Evolutionary conservation across 495 filamentous ascomycete species (phyloP), one percentile per base, ranked within the genome.

Genomic region (Penicillium tannophilum): DNA sequence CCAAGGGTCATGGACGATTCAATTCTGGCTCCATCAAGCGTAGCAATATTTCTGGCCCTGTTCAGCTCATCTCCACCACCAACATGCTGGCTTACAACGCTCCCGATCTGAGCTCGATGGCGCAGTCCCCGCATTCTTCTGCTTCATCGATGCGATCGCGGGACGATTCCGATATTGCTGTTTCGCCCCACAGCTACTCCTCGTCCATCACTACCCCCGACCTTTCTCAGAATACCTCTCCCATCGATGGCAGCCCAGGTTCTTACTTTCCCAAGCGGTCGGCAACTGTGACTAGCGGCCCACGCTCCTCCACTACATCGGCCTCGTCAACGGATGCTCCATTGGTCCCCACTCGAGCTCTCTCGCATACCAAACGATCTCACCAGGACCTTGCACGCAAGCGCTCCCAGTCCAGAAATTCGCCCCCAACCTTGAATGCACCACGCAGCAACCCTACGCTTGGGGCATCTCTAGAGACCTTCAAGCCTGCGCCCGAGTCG

Each of bases 31-130:
- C 72, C 16, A 80, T 83, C 64, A 79, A 80, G 51, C 79, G 80
- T 39, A 74, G 72, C 63, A 80, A 94, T 76, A 98, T 98, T 67
- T 98, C 94, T 19, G 84, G 81, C 11, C 94, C 94, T 3, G 80
- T 97, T 47, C 87, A 90, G 71, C 80, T 98, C 45, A 74, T 97
- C 28, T 96, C 93, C 19, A 96, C 95, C 4, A 98, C 95, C 57
- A 98, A 98, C 71, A 91, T 93, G 86, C 87, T 97, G 17, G 89
- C 90, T 17, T 96, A 94, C 81, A 92, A 93, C 66, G 92, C 94
- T 11, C 95, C 94, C 26, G 88, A 92, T 69, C 82, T 91, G 62
- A 33, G 17, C 20, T n/a, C 90, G 61, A 30, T 35, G 9, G 17
- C 41, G 20, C 82, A 77, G 63, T 83, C 80, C 54, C 79, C 79